Base-by-base conservation (phyloP, 495 filamentous ascomycete genomes). In the Aspergillus cavernicola region DNA sequence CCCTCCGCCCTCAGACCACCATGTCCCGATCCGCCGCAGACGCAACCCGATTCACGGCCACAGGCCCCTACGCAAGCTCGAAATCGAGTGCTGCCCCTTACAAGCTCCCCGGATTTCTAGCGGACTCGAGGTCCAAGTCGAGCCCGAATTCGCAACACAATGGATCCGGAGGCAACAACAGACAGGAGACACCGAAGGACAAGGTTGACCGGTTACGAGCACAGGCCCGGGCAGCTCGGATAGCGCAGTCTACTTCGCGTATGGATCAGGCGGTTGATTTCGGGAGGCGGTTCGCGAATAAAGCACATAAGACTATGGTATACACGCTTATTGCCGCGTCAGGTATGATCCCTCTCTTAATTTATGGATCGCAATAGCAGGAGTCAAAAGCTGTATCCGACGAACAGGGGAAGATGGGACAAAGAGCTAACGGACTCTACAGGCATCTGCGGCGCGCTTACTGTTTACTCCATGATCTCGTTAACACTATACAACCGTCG, bases 11-110 rank as follows among this genome's bases (percentile, higher is more conserved):
- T 4, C 22, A 33, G 20, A 35, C 11, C 58, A 65, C 29, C 52
- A 89, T 91, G 82, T 82, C 90, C 60, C 92, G 92, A 69, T 92
- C 88, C 71, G 85, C 90, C 66, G 84, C 83, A 58, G 93, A 97
- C 74, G 90, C 93, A 53, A 98, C 93, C 66, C 85, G 92, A 55
- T 98, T 98, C 80, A 97, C 92, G 44, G 82, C 92, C 26, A 95
- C 89, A 35, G 88, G 85, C 45, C 92, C 91, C 13, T 91, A 96
- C 76, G 91, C 89, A 57, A 80, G 79, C 69, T 85, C 87, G 58
- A 88, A 89, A 63, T 66, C 82, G 43, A 67, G 62, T 52, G 58
- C 68, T 44, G 52, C 67, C 12, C 66, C 71, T 20, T 70, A 71
- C 55, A 67, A 73, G 40, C 62, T 72, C n/a, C 66, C 73, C 16